Evolutionary conservation across 768 basidiomycete genomes (phyloP), one percentile per base, ranked within the genome.

Genomic region (Amanita rimosa): DNA sequence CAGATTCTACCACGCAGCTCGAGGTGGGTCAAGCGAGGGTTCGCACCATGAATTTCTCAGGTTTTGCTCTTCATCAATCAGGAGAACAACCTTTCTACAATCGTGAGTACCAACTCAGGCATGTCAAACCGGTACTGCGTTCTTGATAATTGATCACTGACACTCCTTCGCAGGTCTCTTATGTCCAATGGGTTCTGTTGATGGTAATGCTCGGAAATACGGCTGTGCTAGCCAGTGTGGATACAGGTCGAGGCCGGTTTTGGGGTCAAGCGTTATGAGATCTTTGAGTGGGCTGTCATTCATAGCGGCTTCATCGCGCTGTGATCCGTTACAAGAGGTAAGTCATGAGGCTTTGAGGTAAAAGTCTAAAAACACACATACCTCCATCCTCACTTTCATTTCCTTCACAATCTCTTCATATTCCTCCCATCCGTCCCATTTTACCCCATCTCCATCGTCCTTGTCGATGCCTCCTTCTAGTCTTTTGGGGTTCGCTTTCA

Each of bases 151-250:
- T n/a, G n/a, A n/a, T n/a, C n/a, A n/a, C n/a, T n/a, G n/a, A n/a
- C n/a, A n/a, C 38, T 19, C 38, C 6, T 21, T 39, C 10, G 13
- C 36, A n/a, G 10, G 29, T 22, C 17, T 14, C 19, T 36, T 46
- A 6, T 21, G 26, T n/a, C 9, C 29, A 22, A 33, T 6, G 29
- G 4, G 56, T 29, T 4, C 31, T 13, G 4, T 13, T n/a, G 44
- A 31, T 13, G 55, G 58, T 43, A 60, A 37, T 22, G 77, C 73
- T n/a, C 82, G 67, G 54, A 81, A 74, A 56, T 81, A 79, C 0
- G 83, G 81, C 63, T 86, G 83, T 6, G 75, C 74, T 9, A 79
- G 54, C 71, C 72, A 74, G 52, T 69, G 66, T 0, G 71, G 71
- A 50, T 71, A 62, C 21, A 68, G 52, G 29, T 59, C 60, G 27